phyloP scores from a whole-genome alignment of 164 flowering plant species.

The Houttuynia cordata region DNA sequence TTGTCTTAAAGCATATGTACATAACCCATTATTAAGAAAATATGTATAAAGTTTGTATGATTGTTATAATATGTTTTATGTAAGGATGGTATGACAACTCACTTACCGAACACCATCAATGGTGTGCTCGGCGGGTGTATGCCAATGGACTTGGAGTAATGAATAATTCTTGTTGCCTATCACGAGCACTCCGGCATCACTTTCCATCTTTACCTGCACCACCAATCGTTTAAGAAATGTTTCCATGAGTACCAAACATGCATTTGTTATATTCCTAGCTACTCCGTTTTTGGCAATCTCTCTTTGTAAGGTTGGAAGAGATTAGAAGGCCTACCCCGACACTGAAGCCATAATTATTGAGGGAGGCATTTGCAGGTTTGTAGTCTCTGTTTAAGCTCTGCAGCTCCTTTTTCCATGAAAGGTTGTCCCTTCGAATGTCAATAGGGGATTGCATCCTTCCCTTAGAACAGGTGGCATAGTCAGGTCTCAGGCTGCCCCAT shows the following conservation, averaged over 20 bases:
- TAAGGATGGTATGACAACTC: not conserved
- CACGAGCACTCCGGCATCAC: conserved; percentile 18
- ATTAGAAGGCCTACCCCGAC: not conserved
- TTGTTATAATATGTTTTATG: too few relatives aligned
- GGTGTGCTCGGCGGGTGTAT: conserved; percentile 54
- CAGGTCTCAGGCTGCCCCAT: conserved; percentile 44
- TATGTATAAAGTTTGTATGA: too few relatives aligned
- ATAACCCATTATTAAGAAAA: too few relatives aligned
- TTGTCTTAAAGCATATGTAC: too few relatives aligned
- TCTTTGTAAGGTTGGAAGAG: not conserved
- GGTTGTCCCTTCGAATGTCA: conserved; percentile 18
- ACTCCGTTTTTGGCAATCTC: not conserved
- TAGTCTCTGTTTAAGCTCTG: conserved; percentile 31
- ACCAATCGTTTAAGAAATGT: not conserved
- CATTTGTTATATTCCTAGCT: not conserved
- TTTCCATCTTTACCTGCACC: conserved; percentile 12
- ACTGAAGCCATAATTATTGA: conserved; percentile 21
- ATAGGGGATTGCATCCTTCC: conserved; percentile 53
- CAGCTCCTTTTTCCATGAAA: conserved; percentile 11
- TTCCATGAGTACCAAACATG: too few relatives aligned
- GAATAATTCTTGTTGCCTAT: conserved; percentile 30
- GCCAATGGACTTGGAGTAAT: conserved; percentile 52
- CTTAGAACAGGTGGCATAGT: conserved; percentile 16
- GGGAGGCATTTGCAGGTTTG: conserved; percentile 31
- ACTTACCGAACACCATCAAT: conserved; percentile 24